phyloP scores from a whole-genome alignment of 306 rosid genomes.

The Mimosa pudica region DNA sequence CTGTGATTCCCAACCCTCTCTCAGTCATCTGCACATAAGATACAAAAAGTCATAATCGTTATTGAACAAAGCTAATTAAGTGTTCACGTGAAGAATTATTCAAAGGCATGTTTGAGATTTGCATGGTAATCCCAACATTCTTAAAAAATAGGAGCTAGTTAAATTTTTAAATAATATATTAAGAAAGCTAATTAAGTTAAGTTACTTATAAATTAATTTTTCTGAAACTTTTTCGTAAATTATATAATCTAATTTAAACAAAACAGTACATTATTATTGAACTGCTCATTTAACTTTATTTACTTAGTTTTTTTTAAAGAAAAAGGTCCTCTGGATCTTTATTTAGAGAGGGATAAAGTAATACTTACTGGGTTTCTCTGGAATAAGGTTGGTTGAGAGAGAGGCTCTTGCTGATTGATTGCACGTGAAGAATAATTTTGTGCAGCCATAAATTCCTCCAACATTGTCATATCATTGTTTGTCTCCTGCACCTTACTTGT shows the following conservation, averaged over 20 bases:
- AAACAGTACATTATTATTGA: too few relatives aligned
- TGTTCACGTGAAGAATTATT: neutral
- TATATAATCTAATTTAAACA: too few relatives aligned
- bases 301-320: too few relatives aligned
- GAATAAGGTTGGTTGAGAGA: neutral
- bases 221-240: too few relatives aligned
- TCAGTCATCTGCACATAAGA: slow-evolving; percentile 4
- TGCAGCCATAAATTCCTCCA: neutral
- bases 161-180: too few relatives aligned
- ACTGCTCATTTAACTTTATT: too few relatives aligned
- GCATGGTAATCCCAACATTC: too few relatives aligned
- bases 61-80: neutral
- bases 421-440: slow-evolving; percentile 1
- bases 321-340: too few relatives aligned
- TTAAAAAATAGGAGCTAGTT: too few relatives aligned
- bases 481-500: neutral
- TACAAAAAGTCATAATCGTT: neutral
- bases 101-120: neutral
- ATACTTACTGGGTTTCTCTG: slow-evolving; percentile 21
- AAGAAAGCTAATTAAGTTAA: too few relatives aligned
- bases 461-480: neutral
- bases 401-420: neutral
- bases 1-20: neutral
- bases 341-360: too few relatives aligned
- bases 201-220: too few relatives aligned